Conservation (phyloP, 176 grass and related monocot species). For the Aegilops sharonensis region DNA sequence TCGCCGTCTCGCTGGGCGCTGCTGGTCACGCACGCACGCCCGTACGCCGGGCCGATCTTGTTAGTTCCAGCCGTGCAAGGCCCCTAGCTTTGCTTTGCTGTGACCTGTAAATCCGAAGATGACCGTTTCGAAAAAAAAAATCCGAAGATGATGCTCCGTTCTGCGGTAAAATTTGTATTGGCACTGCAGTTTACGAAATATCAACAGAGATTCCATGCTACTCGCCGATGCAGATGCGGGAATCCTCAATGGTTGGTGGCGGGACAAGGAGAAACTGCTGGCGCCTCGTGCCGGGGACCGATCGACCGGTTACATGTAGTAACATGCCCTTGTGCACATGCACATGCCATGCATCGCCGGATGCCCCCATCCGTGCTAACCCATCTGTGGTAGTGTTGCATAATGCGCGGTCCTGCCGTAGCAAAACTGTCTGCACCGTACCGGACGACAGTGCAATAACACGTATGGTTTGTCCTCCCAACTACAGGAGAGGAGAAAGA, state of each 20-base stretch:
- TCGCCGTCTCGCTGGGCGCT: neutral
- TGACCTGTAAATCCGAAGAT: no score
- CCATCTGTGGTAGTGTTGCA: neutral
- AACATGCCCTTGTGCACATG: slow-evolving; percentile 41
- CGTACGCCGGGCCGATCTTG: neutral
- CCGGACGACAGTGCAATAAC: slow-evolving; percentile 14
- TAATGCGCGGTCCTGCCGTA: slow-evolving; percentile 6
- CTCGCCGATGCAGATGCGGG: neutral
- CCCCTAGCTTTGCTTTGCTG: no score
- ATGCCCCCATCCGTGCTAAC: neutral
- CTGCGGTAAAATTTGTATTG: no score
- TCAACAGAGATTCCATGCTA: neutral
- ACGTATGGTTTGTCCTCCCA: neutral
- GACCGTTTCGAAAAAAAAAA: no score
- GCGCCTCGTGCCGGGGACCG: neutral
- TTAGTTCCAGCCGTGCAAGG: no score
- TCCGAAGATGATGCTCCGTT: no score
- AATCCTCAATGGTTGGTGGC: neutral
- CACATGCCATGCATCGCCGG: neutral
- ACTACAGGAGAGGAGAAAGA: neutral
- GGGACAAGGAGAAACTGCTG: neutral
- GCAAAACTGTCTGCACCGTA: slow-evolving; percentile 11
- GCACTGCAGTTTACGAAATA: neutral
- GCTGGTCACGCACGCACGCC: neutral
- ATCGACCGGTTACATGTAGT: slow-evolving; percentile 28